Conservation (phyloP, 225 moss, liverwort and hornwort species). For the Antitrichia curtipendula region DNA sequence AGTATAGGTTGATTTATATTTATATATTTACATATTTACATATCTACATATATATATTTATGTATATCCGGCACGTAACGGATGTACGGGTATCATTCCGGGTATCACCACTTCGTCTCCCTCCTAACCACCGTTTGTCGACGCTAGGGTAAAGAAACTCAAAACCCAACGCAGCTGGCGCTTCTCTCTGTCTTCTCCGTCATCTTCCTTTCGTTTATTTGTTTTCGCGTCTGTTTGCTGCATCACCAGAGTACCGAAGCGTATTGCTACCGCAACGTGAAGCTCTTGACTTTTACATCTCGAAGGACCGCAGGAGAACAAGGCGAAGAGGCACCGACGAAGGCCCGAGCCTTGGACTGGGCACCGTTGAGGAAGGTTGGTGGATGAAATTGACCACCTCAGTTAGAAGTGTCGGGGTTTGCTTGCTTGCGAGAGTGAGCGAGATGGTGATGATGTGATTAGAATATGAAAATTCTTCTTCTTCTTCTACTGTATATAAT, state of each 20-base stretch:
- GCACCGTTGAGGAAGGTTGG: constrained; percentile 11
- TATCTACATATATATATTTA: too few species aligned
- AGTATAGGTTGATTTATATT: too few species aligned
- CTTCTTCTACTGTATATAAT: background rate
- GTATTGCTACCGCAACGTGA: background rate
- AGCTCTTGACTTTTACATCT: too few species aligned
- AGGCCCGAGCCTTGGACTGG: background rate
- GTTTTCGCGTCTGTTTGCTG: background rate
- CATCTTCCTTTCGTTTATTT: background rate
- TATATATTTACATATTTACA: too few species aligned
- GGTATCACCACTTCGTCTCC: background rate
- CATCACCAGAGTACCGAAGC: background rate
- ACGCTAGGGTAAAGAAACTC: background rate
- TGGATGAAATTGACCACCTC: background rate
- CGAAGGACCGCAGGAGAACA: background rate
- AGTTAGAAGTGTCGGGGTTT: background rate
- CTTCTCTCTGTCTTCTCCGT: background rate
- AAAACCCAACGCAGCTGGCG: background rate
- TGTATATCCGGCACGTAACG: background rate
- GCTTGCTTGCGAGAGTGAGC: background rate
- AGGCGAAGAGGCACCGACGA: background rate
- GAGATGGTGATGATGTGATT: background rate
- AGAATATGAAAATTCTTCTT: background rate
- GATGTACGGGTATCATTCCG: background rate
- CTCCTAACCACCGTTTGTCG: background rate